Percentiles rank a stretch among this genome's conserved stretches.
Evolutionary conservation across 1,284 basidiomycete genomes (phyloP).

Genomic region (Melanopsichium pennsylvanicum): DNA sequence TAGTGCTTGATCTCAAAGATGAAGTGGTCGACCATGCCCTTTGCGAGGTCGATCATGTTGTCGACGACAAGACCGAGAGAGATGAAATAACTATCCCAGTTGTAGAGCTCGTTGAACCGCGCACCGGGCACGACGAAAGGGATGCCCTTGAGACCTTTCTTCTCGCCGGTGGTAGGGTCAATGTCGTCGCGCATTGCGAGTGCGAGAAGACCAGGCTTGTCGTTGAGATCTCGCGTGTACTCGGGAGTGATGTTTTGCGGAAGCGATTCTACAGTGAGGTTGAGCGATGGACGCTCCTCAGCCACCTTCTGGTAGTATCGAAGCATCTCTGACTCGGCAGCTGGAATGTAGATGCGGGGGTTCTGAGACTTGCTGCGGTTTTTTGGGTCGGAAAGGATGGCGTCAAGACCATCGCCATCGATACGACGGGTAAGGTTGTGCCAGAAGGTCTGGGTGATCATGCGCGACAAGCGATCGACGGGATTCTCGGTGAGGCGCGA

Average conservation of each 20-base stretch:
- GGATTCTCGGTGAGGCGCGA: slow-evolving; percentile 95
- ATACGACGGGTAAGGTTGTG: slow-evolving; percentile 94
- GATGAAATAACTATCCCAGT: slow-evolving; percentile 79
- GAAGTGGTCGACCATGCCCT: slow-evolving; percentile 97
- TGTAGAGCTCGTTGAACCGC: slow-evolving; percentile 89
- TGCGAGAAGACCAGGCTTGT: slow-evolving; percentile 90
- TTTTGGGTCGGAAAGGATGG: slow-evolving; percentile 96
- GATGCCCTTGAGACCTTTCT: slow-evolving; percentile 82
- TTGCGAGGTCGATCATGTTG: slow-evolving; percentile 89
- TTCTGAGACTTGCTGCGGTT: slow-evolving; percentile 67
- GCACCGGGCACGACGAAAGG: slow-evolving; percentile 96
- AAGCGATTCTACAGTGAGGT: slow-evolving; percentile 86
- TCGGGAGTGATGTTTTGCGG: slow-evolving; percentile 86
- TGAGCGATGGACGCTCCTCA: slow-evolving; percentile 73
- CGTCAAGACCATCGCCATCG: slow-evolving; percentile 94
- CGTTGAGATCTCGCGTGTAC: slow-evolving; percentile 92
- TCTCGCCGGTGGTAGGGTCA: slow-evolving; percentile 67
- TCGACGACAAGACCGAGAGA: slow-evolving; percentile 92
- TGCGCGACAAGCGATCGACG: slow-evolving; percentile 91
- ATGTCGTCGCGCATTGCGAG: slow-evolving; percentile 88
- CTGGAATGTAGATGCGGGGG: slow-evolving; percentile 91
- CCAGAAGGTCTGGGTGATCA: slow-evolving; percentile 99
- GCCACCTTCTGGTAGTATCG: slow-evolving; percentile 80
- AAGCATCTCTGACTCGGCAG: slow-evolving; percentile 89
- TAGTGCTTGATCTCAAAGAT: slow-evolving; percentile 99